A percentile compares a stretch with the other conserved stretches of the same genome.
Conservation (phyloP, 2,329 filamentous ascomycete species). For the Neocucurbitaria cava region DNA sequence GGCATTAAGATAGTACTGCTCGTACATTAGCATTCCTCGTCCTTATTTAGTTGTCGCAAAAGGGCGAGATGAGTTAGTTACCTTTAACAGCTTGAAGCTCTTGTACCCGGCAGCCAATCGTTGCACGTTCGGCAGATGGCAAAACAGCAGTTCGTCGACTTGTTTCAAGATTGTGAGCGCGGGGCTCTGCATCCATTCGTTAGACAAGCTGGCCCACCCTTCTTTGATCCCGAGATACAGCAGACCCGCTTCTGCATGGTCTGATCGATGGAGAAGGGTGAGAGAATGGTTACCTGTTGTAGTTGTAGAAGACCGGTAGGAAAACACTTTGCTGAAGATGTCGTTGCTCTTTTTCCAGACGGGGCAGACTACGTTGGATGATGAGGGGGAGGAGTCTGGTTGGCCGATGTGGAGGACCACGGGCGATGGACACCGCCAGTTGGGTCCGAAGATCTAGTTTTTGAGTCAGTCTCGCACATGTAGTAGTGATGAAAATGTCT, state of each 20-base stretch:
- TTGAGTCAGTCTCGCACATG: not conserved
- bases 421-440: slow-evolving; percentile 38
- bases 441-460: slow-evolving; percentile 37
- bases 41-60: too few relatives aligned
- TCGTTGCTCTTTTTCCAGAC: slow-evolving; percentile 42
- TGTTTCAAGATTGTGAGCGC: slow-evolving; percentile 36
- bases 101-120: slow-evolving; percentile 40
- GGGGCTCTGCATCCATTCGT: slow-evolving; percentile 40
- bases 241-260: slow-evolving; percentile 33
- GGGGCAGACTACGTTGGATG: slow-evolving; percentile 24
- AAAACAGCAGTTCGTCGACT: slow-evolving; percentile 40
- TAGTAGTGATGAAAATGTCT: not conserved
- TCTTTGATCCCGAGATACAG: slow-evolving; percentile 39
- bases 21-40: slow-evolving; percentile 1
- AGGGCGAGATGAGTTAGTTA: too few relatives aligned
- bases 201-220: slow-evolving; percentile 33
- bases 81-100: slow-evolving; percentile 45
- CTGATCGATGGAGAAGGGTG: slow-evolving; percentile 8
- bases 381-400: slow-evolving; percentile 4
- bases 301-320: slow-evolving; percentile 17
- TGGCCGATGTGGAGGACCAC: slow-evolving; percentile 39
- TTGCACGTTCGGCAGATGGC: slow-evolving; percentile 30
- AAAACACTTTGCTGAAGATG: slow-evolving; percentile 38
- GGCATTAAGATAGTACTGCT: slow-evolving; percentile 41
- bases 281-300: not conserved